Evolutionary conservation across 192 early-diverging fungal genomes (phyloP), one percentile per base, ranked within the genome.

Genomic region (Podila horticola): DNA sequence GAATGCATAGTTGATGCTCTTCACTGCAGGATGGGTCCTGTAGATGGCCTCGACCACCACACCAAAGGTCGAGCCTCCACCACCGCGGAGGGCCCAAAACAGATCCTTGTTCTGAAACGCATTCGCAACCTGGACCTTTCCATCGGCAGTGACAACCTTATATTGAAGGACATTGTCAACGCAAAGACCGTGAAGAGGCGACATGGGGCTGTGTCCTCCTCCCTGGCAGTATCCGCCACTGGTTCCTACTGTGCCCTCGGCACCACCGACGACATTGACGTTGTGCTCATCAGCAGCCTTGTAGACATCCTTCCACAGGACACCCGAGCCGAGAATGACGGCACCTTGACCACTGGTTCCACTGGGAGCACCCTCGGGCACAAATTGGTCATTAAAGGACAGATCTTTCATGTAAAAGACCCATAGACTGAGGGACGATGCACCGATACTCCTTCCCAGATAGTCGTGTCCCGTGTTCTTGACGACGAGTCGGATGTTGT

Each of bases 61-160:
- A 24, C 69, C 83, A 71, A 69, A 84, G 34, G 57, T 66, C 0
- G 51, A 68, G n/a, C 84, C 87, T 31, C 90, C 89, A 38, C 84
- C 90, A n/a, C 91, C 91, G 34, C 89, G 88, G 15, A 91, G 60
- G 10, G 88, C 89, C 85, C 87, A 90, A 57, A 90, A 91, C 10
- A 92, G 64, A 71, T 91, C 88, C 11, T 71, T 3, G 68, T 90
- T 83, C 50, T 67, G 60, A 58, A 79, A 60, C 2, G 64, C 48
- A 77, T 86, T 88, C 28, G 81, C 82, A 50, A 71, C 67, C 0
- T 71, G 33, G 20, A 85, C 33, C 22, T 77, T 60, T 2, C 90
- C 90, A 69, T 85, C 71, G 6, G 89, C 84, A 5, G 72, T 84
- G 24, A 92, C 86, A 3, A 92, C 72, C 66, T 82, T 74, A 62